phyloP scores from a whole-genome alignment of 305 asterid genomes.

The Fraxinus baroniana region DNA sequence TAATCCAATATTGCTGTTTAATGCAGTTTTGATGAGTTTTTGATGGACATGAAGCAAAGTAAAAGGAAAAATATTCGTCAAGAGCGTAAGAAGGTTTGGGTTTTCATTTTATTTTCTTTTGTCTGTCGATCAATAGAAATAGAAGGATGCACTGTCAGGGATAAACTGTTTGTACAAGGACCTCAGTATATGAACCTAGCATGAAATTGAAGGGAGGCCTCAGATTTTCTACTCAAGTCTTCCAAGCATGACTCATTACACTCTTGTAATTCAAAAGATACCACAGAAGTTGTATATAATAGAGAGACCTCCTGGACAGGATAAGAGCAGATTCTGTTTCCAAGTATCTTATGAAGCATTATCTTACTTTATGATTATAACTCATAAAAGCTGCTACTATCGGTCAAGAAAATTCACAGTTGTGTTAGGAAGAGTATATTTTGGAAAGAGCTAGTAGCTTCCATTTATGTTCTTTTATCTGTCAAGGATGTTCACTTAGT shows the following conservation, averaged over 20 bases:
- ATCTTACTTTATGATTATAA: neutral
- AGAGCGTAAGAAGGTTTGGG: conserved; percentile 90
- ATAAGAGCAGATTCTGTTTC: neutral
- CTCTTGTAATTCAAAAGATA: neutral
- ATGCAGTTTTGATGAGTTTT: conserved; percentile 88
- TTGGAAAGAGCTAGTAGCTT: neutral
- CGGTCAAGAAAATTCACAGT: neutral
- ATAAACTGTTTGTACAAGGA: conserved; percentile 2
- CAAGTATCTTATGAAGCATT: neutral
- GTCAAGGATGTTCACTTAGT: neutral
- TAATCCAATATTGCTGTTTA: conserved; percentile 23
- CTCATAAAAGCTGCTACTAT: neutral
- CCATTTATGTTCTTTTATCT: neutral
- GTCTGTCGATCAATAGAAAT: neutral
- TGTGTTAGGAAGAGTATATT: neutral
- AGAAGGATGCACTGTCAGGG: conserved; percentile 12
- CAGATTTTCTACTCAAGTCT: neutral
- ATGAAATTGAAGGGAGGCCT: conserved; percentile 12
- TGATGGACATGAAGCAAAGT: conserved; percentile 98
- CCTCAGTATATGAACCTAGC: conserved; percentile 1
- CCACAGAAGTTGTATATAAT: neutral
- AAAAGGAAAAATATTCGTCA: conserved; percentile 96
- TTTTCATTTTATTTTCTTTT: conserved; percentile 11
- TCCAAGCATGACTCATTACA: conserved; percentile 1
- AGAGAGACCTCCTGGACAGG: neutral